Percentiles rank a stretch among this genome's conserved stretches.
Evolutionary conservation across 371 early-diverging fungal species (phyloP).

Genomic region (Mortierella sp.): DNA sequence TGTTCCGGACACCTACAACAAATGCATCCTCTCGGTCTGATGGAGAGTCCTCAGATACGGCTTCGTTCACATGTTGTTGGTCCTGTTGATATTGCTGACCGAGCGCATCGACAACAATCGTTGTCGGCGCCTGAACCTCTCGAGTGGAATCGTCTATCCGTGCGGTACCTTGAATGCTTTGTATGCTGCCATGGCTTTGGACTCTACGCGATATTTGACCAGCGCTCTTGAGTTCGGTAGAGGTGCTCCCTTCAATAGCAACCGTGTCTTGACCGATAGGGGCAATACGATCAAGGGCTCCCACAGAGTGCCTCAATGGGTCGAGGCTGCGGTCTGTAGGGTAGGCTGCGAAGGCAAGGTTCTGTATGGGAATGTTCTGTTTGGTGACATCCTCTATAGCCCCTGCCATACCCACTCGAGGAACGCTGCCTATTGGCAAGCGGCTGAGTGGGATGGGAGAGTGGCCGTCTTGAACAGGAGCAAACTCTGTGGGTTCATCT

Average conservation of each 20-base stretch:
- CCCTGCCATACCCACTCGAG: slow-evolving; percentile 13
- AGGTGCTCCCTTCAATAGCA: slow-evolving; percentile 33
- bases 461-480: slow-evolving; percentile 9
- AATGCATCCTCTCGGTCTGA: no score
- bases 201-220: slow-evolving; percentile 2
- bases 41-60: no score
- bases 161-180: slow-evolving; percentile 18
- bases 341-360: slow-evolving; percentile 11
- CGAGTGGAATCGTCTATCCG: slow-evolving; percentile 5
- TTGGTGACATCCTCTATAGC: slow-evolving; percentile 4
- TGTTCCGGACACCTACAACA: no score
- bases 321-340: slow-evolving; percentile 14
- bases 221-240: slow-evolving; percentile 1
- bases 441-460: slow-evolving; percentile 19
- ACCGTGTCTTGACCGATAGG: slow-evolving; percentile 34
- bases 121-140: slow-evolving; percentile 7
- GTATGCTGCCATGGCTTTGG: slow-evolving; percentile 13
- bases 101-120: slow-evolving; percentile 2
- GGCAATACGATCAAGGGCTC: slow-evolving; percentile 31
- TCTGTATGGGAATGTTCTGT: slow-evolving; percentile 17
- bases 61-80: not conserved
- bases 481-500: slow-evolving; percentile 9
- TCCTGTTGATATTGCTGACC: slow-evolving; percentile 2
- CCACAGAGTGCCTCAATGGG: slow-evolving; percentile 15
- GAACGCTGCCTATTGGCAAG: slow-evolving; percentile 3